Percentiles rank a stretch among this genome's conserved stretches.
These are phyloP conservation scores for Neonothopanus nambi DNA, from an alignment of 1,284 basidiomycete species.

Conservation along the genomic window DNA sequence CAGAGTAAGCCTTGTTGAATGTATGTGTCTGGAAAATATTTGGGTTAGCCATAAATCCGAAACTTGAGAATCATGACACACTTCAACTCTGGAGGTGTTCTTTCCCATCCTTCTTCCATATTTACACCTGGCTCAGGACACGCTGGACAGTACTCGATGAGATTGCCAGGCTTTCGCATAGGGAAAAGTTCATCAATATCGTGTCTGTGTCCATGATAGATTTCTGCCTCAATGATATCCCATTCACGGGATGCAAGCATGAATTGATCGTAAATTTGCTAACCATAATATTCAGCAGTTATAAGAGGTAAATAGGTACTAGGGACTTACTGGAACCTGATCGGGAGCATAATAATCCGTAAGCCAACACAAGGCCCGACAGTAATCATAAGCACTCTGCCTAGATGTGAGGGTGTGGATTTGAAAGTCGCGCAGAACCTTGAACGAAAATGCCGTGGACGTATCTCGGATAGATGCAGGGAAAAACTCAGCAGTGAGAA, in stretches of 20 bases:
- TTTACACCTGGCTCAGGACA: too few species aligned
- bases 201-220: slow-evolving; percentile 26
- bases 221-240: slow-evolving; percentile 18
- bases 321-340: background rate
- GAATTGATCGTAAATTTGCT: slow-evolving; percentile 27
- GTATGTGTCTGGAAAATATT: too few species aligned
- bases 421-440: slow-evolving; percentile 28
- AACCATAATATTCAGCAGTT: background rate
- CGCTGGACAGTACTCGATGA: slow-evolving; percentile 20
- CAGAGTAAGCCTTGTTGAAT: background rate
- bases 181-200: slow-evolving; percentile 23
- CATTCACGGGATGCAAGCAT: slow-evolving; percentile 23
- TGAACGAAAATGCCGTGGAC: too few species aligned
- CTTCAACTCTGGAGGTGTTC: slow-evolving; percentile 11
- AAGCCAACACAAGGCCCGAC: slow-evolving; percentile 17
- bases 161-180: slow-evolving; percentile 15
- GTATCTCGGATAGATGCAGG: too few species aligned
- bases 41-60: background rate
- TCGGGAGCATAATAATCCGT: background rate
- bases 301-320: background rate
- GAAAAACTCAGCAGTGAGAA: too few species aligned
- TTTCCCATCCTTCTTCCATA: slow-evolving; percentile 10
- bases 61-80: background rate
- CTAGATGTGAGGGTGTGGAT: slow-evolving; percentile 27
- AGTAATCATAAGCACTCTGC: slow-evolving; percentile 27